Base-by-base conservation (phyloP, 2,329 filamentous ascomycete species). In the Endoconidiophora polonica region DNA sequence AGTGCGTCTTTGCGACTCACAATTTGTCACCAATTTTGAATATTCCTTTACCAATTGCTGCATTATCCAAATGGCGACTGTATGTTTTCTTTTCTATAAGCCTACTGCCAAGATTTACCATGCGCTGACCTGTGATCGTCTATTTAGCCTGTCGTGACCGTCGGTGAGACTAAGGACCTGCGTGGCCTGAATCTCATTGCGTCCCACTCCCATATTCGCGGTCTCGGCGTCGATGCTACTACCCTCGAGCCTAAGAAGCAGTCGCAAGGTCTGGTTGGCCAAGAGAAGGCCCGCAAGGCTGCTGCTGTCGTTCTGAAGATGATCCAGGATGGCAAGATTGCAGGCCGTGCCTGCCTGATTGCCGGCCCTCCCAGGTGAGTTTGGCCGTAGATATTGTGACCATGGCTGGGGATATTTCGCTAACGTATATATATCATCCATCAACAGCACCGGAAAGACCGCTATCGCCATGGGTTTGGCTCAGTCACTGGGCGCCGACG, bases 401-500 rank as follows among this genome's bases (percentile, higher is more conserved):
- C n/a, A 9, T 37, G 22, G 26, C 36, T 36, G 20, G 39, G 7
- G 12, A 10, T n/a, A 18, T 6, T 16, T 16, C 38, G 2, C 44
- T 46, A 24, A 46, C 29, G 9, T 24, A 9, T 33, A 9, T 33
- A 12, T 20, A n/a, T 3, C 16, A 6, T 24, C 33, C 14, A n/a
- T 9, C 9, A n/a, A 46, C 51, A 88, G 91, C 67, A 98, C 91
- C 48, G 91, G 91, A 61, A 98, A 98, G 71, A 98, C 91, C 0
- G 91, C 91, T 44, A 94, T 98, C 59, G 91, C 91, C 47, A 96
- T 95, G 84, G 91, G 88, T 45, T 95, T 98, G 88, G 83, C 91
- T 37, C 91, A 98, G 65, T 94, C 88, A 26, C 77, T 98, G 48
- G 91, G 90, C 43, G 68, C 87, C 45, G 91, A 98, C 63, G 88